phyloP scores from a whole-genome alignment of 2,329 filamentous ascomycete species.

The Keithomyces neogunnii region DNA sequence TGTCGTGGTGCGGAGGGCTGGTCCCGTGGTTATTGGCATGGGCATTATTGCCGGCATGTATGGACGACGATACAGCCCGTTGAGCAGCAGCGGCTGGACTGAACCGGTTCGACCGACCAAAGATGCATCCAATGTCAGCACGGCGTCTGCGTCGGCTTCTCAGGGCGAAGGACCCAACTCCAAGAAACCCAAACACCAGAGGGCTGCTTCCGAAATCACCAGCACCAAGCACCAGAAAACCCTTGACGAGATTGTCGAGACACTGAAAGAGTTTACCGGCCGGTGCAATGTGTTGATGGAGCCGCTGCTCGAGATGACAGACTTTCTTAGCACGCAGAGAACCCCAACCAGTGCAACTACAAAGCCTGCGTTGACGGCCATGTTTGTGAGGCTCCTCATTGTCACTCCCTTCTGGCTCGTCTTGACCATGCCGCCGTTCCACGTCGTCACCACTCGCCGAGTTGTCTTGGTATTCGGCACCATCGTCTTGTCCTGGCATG shows the following conservation, averaged over 20 bases:
- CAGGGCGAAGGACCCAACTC: conserved; percentile 17
- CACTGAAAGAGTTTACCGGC: conserved; percentile 79
- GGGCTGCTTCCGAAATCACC: conserved; percentile 47
- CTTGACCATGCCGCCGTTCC: conserved; percentile 72
- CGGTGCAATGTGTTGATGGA: conserved; percentile 89
- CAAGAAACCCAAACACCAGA: conserved; percentile 29
- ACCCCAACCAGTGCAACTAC: conserved; percentile 90
- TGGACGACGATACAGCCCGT: conserved; percentile 75
- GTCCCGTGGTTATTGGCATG: conserved; percentile 73
- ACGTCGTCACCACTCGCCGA: conserved; percentile 78
- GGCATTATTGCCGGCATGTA: conserved; percentile 89
- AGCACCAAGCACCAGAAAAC: conserved; percentile 82
- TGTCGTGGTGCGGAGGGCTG: conserved; percentile 68
- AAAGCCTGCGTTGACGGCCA: conserved; percentile 75
- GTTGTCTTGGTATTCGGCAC: conserved; percentile 83
- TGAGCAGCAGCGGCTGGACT: conserved; percentile 74
- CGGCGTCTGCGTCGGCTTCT: conserved; percentile 10
- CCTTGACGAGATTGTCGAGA: conserved; percentile 94
- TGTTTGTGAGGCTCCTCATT: conserved; percentile 82
- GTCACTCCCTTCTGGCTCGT: conserved; percentile 83
- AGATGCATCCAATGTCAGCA: conserved; percentile 14
- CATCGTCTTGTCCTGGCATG: conserved; percentile 83
- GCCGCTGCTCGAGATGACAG: conserved; percentile 78
- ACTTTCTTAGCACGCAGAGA: conserved; percentile 85
- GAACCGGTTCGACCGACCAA: conserved; percentile 34